Evolutionary conservation across 2,329 filamentous ascomycete species (phyloP), one percentile per base, ranked within the genome.

Genomic region (Hirsutella minnesotensis): DNA sequence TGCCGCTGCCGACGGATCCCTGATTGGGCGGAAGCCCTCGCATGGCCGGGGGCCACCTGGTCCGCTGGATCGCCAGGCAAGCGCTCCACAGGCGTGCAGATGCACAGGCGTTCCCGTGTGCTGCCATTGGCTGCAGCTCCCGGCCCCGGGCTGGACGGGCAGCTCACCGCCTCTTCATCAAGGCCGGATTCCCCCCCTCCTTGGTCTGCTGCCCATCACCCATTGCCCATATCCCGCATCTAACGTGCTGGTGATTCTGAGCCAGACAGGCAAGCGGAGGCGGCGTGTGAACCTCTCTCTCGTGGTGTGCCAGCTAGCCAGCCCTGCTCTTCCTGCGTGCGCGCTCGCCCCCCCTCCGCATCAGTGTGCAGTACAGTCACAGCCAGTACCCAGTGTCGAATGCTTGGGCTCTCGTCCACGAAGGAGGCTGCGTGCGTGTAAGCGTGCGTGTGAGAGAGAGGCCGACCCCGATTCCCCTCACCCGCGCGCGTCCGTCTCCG

Each of bases 161-260:
- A 45, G 56, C 61, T 62, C 60, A 62, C 60, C 60, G 60, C 60
- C 60, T 62, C 60, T 62, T 62, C 44, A 35, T 46, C 51, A 49
- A 47, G 13, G 33, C 15, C 5, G 16, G 33, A 5, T 18, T 18
- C 33, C 33, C 33, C n/a, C 16, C 33, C 33, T 34, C 33, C 15
- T 18, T 20, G 2, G 13, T 30, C 46, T 49, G 51, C 54, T 54
- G 43, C 51, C 43, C 47, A 41, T 39, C 41, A 38, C 38, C 52
- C 31, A 9, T 7, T 33, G 5, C 7, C 24, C 24, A 27, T 27
- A 27, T 34, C 31, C 31, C 31, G 13, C 31, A 34, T 34, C 31
- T 13, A 34, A 7, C 24, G 24, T 7, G 24, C 12, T 27, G 7
- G 24, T 7, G 24, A 7, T 7, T 7, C 7, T 12, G 24, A 27